These are phyloP conservation scores for Laburnicola sp. DNA, from an alignment of 2,329 filamentous ascomycete genomes.

Conservation along the genomic window DNA sequence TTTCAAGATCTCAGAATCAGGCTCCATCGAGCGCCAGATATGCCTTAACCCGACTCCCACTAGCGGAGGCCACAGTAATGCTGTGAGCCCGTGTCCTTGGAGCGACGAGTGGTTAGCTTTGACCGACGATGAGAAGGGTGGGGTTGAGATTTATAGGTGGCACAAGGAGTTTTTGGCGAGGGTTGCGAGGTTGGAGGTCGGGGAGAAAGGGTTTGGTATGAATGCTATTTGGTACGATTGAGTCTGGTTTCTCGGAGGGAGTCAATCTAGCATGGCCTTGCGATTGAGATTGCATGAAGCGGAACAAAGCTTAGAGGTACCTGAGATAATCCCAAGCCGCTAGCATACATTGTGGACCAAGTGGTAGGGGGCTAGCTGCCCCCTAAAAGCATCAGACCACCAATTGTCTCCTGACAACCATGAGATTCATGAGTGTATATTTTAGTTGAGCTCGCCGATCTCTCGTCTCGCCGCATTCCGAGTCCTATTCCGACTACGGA, in stretches of 20 bases:
- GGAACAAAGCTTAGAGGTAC: too few species aligned
- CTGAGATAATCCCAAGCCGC: neutral
- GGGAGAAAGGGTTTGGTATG: constrained; percentile 91
- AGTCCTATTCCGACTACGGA: constrained; percentile 35
- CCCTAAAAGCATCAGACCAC: too few species aligned
- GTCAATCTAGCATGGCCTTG: neutral
- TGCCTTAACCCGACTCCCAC: constrained; percentile 83
- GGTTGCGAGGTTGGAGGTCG: constrained; percentile 75
- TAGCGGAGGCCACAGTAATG: constrained; percentile 85
- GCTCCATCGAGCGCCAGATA: constrained; percentile 75
- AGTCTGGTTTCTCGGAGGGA: constrained; percentile 2
- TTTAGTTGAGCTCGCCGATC: neutral
- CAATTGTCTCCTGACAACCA: too few species aligned
- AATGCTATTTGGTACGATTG: constrained; percentile 95
- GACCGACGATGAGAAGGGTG: constrained; percentile 85
- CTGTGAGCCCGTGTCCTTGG: constrained; percentile 81
- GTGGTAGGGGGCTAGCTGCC: neutral
- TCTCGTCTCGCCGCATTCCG: constrained; percentile 8
- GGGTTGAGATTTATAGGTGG: constrained; percentile 87
- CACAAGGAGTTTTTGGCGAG: constrained; percentile 76
- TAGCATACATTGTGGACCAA: neutral
- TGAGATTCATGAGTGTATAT: too few species aligned
- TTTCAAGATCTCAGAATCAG: constrained; percentile 70
- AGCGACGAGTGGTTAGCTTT: constrained; percentile 88
- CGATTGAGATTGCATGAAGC: too few species aligned